A percentile compares a stretch with the other conserved stretches of the same genome.
Conservation (phyloP, 1,139 yeast species). For the Williopsis jadinii region DNA sequence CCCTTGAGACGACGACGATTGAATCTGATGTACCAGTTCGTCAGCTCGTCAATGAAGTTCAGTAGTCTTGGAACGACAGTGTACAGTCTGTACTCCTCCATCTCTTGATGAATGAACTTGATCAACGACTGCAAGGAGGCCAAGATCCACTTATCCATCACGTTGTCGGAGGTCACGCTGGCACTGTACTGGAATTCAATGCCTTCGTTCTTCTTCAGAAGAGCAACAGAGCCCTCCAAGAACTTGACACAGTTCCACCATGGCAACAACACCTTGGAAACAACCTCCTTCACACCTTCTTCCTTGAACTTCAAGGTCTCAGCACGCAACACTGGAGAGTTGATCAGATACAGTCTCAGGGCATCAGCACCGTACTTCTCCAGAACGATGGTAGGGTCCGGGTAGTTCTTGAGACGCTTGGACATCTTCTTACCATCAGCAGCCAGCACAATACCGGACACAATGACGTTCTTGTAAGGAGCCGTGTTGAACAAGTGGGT, state of each 20-base stretch:
- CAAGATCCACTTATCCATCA: slow-evolving; percentile 96
- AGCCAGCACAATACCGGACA: slow-evolving; percentile 93
- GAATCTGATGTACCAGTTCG: slow-evolving; percentile 98
- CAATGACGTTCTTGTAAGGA: slow-evolving; percentile 94
- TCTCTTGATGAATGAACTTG: slow-evolving; percentile 79
- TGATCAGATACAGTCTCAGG: slow-evolving; percentile 86
- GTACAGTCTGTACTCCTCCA: slow-evolving; percentile 83
- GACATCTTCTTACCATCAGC: slow-evolving; percentile 99
- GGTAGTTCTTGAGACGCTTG: slow-evolving; percentile 94
- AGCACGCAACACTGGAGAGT: slow-evolving; percentile 95
- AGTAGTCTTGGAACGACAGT: slow-evolving; percentile 93
- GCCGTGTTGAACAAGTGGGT: slow-evolving; percentile 89
- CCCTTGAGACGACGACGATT: slow-evolving; percentile 98
- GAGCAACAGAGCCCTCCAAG: slow-evolving; percentile 88
- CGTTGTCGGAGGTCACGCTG: slow-evolving; percentile 60
- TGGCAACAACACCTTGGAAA: slow-evolving; percentile 89
- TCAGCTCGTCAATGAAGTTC: slow-evolving; percentile 83
- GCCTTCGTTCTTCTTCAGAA: slow-evolving; percentile 69
- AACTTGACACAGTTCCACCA: slow-evolving; percentile 98
- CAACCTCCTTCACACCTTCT: slow-evolving; percentile 97
- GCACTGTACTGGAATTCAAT: slow-evolving; percentile 71
- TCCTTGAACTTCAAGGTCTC: slow-evolving; percentile 96
- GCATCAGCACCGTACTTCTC: slow-evolving; percentile 97
- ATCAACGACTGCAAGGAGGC: slow-evolving; percentile 92
- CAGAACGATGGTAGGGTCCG: slow-evolving; percentile 82